These are phyloP conservation scores for Xylaria sp. DNA, from an alignment of 2,329 filamentous ascomycete genomes.

Conservation along the genomic window DNA sequence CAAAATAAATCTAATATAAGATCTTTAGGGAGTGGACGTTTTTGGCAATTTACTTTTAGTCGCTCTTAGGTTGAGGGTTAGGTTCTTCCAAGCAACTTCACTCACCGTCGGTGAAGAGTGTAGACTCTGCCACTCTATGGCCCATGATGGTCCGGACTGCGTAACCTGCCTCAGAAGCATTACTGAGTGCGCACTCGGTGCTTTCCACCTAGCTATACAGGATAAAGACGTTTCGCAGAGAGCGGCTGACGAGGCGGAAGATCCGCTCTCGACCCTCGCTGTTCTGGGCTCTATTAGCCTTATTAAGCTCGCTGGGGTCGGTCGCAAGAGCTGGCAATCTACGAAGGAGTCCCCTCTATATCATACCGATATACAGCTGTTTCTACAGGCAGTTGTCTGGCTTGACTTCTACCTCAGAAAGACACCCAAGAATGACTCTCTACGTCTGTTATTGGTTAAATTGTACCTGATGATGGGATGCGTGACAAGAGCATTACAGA, in stretches of 20 bases:
- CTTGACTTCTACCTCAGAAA: slow-evolving; percentile 55
- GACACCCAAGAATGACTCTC: slow-evolving; percentile 52
- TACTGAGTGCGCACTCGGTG: slow-evolving; percentile 28
- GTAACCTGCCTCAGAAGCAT: slow-evolving; percentile 34
- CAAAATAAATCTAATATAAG: slow-evolving; percentile 2
- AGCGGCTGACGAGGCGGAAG: slow-evolving; percentile 19
- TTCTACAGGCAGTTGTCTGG: slow-evolving; percentile 56
- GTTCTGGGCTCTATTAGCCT: slow-evolving; percentile 38
- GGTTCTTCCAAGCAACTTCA: slow-evolving; percentile 30
- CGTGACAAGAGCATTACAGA: slow-evolving; percentile 50
- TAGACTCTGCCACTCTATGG: slow-evolving; percentile 15
- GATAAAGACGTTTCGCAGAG: slow-evolving; percentile 22
- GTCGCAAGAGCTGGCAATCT: neutral
- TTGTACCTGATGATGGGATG: slow-evolving; percentile 59
- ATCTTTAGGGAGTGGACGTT: slow-evolving; percentile 20
- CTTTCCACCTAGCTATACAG: slow-evolving; percentile 29
- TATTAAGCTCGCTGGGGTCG: slow-evolving; percentile 35
- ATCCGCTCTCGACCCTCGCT: slow-evolving; percentile 35
- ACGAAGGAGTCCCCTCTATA: slow-evolving; percentile 30
- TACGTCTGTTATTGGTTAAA: slow-evolving; percentile 57
- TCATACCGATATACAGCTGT: slow-evolving; percentile 36
- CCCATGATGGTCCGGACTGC: slow-evolving; percentile 21
- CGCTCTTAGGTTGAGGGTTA: slow-evolving; percentile 26
- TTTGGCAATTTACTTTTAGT: slow-evolving; percentile 22
- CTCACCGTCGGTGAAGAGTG: slow-evolving; percentile 18